Base-by-base conservation (phyloP, 345 rosid species). In the Populus davidiana region DNA sequence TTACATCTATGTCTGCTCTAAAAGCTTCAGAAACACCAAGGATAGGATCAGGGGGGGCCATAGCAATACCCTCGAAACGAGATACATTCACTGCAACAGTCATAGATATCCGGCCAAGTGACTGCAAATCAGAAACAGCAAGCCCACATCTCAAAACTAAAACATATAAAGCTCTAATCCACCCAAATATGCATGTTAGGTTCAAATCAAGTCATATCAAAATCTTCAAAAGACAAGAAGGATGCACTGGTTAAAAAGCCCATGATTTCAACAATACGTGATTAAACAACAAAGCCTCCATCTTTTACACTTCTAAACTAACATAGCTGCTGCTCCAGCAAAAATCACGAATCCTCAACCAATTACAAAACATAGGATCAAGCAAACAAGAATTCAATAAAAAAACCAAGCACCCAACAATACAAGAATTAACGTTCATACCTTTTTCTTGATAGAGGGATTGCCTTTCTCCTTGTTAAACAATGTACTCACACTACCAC, bases 21-120 rank as follows among this genome's bases (percentile, higher is more conserved):
- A 96, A 96, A 65, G 99, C 97, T 85, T 93, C 97, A 13, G 97
- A 92, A 77, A 96, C 96, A 78, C 98, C 99, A 78, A 93, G 96
- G 88, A 96, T 93, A 50, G 98, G 98, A 85, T 96, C 99, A 8
- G 99, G 98, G 17, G 99, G 98, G 67, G 98, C 99, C 97, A 92
- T 96, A 6, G 94, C 82, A 61, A 96, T 79, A 59, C 90, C 91
- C 80, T 93, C 94, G 72, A 96, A 93, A 77, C 93, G 95, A 79
- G 99, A 93, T 54, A 83, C 91, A 76, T 87, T 87, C 63, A 88
- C 90, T 9, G 93, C 84, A 43, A 79, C 83, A 41, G 90, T 72
- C 97, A 93, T 96, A 67, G 88, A 83, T 76, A 91, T 84, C 70
- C 96, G 79, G 54, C 91, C 89, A 72, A 43, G 66, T 68, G 88